Evolutionary conservation across 352 stramenopile species (phyloP), one percentile per base, ranked within the genome.

Genomic region (Thraustochytrium striatum): DNA sequence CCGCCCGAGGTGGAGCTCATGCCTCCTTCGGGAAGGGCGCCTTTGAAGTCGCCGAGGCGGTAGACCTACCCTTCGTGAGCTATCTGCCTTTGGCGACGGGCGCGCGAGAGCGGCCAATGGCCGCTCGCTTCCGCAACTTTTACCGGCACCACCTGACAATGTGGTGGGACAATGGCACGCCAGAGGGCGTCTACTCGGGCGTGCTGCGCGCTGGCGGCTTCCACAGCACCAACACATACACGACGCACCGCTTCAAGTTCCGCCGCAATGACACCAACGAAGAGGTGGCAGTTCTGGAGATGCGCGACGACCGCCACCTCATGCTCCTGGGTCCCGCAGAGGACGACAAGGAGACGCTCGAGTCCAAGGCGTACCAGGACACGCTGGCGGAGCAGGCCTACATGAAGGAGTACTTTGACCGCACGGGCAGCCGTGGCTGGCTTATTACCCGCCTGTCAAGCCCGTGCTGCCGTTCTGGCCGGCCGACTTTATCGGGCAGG

Each of bases 81-180:
- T 80, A 80, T 28, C 70, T 80, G 11, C 30, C 25, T 5, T 19
- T 5, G 19, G n/a, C 58, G 16, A 21, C 52, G 39, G 25, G 61
- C 16, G 35, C 30, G 21, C 35, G 16, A n/a, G 70, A 80, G 28
- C 30, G 30, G 33, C 7, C 78, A 2, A 82, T 82, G 78, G 78
- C 68, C 21, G 78, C 52, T 5, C 72, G 52, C 30, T 82, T 82
- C 55, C 57, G 69, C 9, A 82, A 50, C 47, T 82, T 82, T 61
- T 70, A 57, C 44, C 16, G 16, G 0, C 32, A 44, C 11, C 33
- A 43, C 25, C 28, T 82, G 11, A 61, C 57, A 19, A 81, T 81
- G 32, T 75, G 53, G 28, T 82, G 78, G 78, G 68, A 82, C 58
- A 47, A 82, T 47, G 68, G 78, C 30, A 72, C 68, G n/a, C 30